Conservation (phyloP, 257 asterid genomes). For the Nicotiana paniculata region DNA sequence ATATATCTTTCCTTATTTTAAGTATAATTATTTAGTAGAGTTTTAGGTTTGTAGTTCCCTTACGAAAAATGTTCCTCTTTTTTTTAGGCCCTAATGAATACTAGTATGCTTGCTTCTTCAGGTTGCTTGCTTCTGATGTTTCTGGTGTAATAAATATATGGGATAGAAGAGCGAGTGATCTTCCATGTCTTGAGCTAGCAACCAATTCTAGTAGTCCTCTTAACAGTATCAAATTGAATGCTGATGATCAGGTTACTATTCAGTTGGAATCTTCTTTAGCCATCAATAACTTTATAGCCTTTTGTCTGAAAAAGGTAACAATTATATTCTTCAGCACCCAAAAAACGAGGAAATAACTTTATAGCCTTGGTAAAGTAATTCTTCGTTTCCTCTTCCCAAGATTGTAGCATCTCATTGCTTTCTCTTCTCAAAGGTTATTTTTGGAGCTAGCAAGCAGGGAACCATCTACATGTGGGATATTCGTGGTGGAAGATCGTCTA, state of each 20-base stretch:
- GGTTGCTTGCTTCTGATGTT: conserved; percentile 87
- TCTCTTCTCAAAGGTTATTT: conserved; percentile 48
- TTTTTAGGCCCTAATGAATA: not conserved
- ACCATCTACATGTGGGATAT: conserved; percentile 78
- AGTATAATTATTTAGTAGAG: not conserved
- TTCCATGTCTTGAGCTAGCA: conserved; percentile 70
- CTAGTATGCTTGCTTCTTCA: conserved; percentile 15
- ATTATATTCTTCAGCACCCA: too few relatives aligned
- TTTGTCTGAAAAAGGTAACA: not conserved
- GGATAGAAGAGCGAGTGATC: conserved; percentile 79
- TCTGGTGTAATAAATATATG: conserved; percentile 72
- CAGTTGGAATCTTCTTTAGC: not conserved
- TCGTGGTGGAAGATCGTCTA: conserved; percentile 75
- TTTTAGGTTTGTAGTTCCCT: not conserved
- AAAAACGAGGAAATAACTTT: not conserved
- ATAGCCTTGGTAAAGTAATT: not conserved
- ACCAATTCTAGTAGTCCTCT: conserved; percentile 53
- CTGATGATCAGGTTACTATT: conserved; percentile 66
- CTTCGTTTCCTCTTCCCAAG: not conserved
- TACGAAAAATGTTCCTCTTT: not conserved
- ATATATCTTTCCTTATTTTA: not conserved
- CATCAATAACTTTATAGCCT: not conserved
- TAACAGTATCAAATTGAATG: conserved; percentile 64
- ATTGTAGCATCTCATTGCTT: not conserved
- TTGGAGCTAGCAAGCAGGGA: conserved; percentile 88